Percentiles rank a stretch among this genome's conserved stretches.
Conservation (phyloP, 192 early-diverging fungal species). For the Geranomyces variabilis region DNA sequence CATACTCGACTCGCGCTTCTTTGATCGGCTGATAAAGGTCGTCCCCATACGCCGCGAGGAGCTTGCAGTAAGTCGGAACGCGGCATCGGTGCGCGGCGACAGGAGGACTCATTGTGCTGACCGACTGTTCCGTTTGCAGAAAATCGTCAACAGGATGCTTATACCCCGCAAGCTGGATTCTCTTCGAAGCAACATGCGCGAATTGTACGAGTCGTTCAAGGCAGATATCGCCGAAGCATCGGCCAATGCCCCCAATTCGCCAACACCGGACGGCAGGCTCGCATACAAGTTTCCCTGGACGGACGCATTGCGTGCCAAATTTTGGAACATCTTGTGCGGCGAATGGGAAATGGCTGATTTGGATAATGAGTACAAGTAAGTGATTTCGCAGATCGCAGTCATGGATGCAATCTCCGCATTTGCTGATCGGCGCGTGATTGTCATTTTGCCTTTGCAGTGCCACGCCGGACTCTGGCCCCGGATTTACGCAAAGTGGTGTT, state of each 20-base stretch:
- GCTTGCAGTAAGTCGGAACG: background rate
- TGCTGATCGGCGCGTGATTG: background rate
- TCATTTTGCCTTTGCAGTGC: background rate
- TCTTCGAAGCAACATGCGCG: slow-evolving; percentile 12
- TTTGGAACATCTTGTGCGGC: slow-evolving; percentile 42
- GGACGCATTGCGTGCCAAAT: background rate
- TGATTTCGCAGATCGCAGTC: background rate
- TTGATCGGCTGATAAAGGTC: slow-evolving; percentile 9
- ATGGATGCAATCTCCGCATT: too few relatives aligned
- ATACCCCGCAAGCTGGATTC: slow-evolving; percentile 25
- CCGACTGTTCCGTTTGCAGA: slow-evolving; percentile 2
- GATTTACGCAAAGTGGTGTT: slow-evolving; percentile 31
- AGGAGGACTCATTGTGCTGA: background rate
- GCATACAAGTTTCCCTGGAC: slow-evolving; percentile 22
- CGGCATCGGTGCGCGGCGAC: too few relatives aligned
- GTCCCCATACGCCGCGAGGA: slow-evolving; percentile 23
- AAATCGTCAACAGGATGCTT: slow-evolving; percentile 17
- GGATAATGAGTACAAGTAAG: slow-evolving; percentile 42
- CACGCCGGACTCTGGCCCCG: slow-evolving; percentile 17
- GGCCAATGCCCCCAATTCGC: too few relatives aligned
- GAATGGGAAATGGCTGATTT: slow-evolving; percentile 46
- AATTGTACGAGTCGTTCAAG: slow-evolving; percentile 26
- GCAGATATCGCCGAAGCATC: background rate
- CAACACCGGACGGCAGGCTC: background rate
- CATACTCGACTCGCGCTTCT: slow-evolving; percentile 23